A percentile compares a stretch with the other conserved stretches of the same genome.
Evolutionary conservation across 305 asterid genomes (phyloP).

Genomic region (Euphrasia arctica): DNA sequence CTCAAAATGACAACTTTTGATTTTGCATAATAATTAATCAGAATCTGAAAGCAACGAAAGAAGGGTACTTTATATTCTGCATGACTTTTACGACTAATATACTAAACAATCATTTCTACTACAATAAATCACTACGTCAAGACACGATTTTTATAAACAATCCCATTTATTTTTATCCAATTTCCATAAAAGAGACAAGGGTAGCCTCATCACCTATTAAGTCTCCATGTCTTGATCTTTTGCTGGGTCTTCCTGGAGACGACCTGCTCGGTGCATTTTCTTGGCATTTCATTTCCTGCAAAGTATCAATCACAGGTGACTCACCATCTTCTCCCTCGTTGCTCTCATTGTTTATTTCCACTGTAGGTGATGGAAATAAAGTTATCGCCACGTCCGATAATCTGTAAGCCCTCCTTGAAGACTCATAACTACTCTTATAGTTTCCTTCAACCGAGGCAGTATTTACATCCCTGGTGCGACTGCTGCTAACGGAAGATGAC

Average conservation of each 20-base stretch:
- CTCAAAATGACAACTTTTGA: not conserved
- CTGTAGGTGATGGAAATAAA: too few species aligned
- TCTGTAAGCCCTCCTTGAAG: too few species aligned
- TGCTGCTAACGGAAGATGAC: not conserved
- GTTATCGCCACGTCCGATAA: too few species aligned
- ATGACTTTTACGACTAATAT: not conserved
- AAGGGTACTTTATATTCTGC: not conserved
- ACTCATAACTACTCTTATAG: too few species aligned
- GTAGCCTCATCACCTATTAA: slow-evolving; percentile 27
- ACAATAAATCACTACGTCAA: too few species aligned
- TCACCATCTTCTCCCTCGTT: slow-evolving; percentile 1
- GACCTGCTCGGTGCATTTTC: slow-evolving; percentile 23
- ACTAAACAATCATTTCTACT: not conserved
- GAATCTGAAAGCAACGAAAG: not conserved
- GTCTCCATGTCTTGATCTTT: slow-evolving; percentile 33
- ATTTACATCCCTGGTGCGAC: not conserved
- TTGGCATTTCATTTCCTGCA: not conserved
- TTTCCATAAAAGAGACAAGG: slow-evolving; percentile 17
- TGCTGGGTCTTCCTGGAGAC: slow-evolving; percentile 28
- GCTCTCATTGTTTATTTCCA: not conserved
- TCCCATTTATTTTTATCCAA: too few species aligned
- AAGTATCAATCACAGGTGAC: not conserved
- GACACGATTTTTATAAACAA: too few species aligned
- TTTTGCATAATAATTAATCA: not conserved
- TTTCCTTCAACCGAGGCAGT: slow-evolving; percentile 1